phyloP scores from a whole-genome alignment of 345 rosid species.

The Carallia brachiata region DNA sequence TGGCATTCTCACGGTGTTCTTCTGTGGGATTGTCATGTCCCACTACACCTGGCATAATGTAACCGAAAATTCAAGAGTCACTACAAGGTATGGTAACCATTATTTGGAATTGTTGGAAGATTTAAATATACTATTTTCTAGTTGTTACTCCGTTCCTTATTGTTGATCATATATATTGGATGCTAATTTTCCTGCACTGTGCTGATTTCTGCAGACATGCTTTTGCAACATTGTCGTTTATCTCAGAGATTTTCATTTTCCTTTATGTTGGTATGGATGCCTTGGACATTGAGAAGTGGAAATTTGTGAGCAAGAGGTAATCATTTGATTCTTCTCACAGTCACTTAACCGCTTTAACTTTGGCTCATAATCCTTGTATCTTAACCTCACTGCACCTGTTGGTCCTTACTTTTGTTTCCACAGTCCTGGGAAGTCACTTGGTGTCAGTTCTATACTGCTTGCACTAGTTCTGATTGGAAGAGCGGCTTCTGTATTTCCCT shows the following conservation, averaged over 20 bases:
- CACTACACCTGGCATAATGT: slow-evolving; percentile 94
- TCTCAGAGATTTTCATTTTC: slow-evolving; percentile 80
- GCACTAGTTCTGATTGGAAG: slow-evolving; percentile 71
- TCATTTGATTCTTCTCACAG: background rate
- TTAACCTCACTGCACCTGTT: background rate
- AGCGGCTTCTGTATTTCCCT: slow-evolving; percentile 73
- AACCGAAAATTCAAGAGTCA: slow-evolving; percentile 78
- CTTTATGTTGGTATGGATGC: slow-evolving; percentile 97
- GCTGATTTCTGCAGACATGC: slow-evolving; percentile 51
- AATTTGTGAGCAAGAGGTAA: slow-evolving; percentile 65
- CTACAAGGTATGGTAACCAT: slow-evolving; percentile 57
- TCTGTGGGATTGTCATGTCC: slow-evolving; percentile 38
- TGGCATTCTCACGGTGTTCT: slow-evolving; percentile 82
- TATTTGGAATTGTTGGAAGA: background rate
- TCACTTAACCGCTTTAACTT: too few species aligned
- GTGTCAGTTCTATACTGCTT: slow-evolving; percentile 71
- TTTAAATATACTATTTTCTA: slow-evolving; percentile 3
- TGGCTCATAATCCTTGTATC: too few species aligned
- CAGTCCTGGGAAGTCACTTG: slow-evolving; percentile 79
- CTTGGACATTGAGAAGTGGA: slow-evolving; percentile 88
- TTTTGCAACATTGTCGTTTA: slow-evolving; percentile 79
- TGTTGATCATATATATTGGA: background rate
- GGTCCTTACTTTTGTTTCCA: background rate
- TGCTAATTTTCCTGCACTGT: background rate
- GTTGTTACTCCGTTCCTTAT: background rate